phyloP scores from a whole-genome alignment of 345 rosid species.

The Citrus australasica region DNA sequence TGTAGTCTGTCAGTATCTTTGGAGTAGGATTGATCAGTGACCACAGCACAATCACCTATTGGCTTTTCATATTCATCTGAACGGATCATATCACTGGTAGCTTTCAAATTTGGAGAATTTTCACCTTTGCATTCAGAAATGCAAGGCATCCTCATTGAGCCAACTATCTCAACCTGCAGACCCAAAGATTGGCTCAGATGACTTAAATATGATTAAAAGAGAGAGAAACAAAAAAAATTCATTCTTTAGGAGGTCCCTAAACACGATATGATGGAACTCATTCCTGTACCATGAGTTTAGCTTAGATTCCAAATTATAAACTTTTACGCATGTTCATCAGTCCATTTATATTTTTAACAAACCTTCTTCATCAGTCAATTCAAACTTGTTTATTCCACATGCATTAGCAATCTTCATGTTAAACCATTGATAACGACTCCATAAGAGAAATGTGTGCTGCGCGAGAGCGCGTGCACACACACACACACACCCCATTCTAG shows the following conservation, averaged over 20 bases:
- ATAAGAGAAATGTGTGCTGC: too few species aligned
- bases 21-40: slow-evolving; percentile 24
- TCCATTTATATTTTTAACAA: too few species aligned
- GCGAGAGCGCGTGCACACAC: too few species aligned
- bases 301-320: too few species aligned
- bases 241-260: neutral
- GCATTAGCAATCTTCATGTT: neutral
- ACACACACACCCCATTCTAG: neutral
- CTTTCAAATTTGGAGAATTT: slow-evolving; percentile 24
- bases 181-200: neutral
- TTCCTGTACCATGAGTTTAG: neutral
- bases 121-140: slow-evolving; percentile 26
- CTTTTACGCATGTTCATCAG: too few species aligned
- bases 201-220: neutral
- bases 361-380: neutral
- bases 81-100: slow-evolving; percentile 1
- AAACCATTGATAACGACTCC: too few species aligned
- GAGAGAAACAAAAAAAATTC: neutral
- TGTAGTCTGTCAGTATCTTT: slow-evolving; percentile 34
- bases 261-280: neutral
- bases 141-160: neutral
- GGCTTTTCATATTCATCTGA: slow-evolving; percentile 15
- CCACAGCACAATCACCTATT: slow-evolving; percentile 13
- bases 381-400: neutral
- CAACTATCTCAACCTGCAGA: slow-evolving; percentile 24